Percentiles rank a stretch among this genome's conserved stretches.
Evolutionary conservation across 129 eudicot species (phyloP).

Genomic region (Calendula officinalis): DNA sequence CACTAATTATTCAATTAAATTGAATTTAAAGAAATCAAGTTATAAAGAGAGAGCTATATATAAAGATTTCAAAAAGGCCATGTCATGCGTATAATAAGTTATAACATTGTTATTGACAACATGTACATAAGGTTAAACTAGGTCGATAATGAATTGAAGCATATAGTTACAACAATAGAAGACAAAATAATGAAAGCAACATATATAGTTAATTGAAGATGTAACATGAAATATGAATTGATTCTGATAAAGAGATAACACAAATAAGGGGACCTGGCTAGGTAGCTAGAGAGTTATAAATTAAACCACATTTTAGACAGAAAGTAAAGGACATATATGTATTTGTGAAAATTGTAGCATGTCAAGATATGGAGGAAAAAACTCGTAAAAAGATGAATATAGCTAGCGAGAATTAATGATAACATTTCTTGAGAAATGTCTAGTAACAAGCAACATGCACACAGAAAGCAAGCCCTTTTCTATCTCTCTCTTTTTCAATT

Average conservation of each 20-base stretch:
- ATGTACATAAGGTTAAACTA: background rate
- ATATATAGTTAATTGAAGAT: slow-evolving; percentile 9
- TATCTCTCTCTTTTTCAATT: background rate
- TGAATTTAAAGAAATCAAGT: background rate
- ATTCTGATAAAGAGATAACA: slow-evolving; percentile 41
- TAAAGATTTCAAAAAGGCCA: background rate
- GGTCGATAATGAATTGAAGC: background rate
- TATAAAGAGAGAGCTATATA: background rate
- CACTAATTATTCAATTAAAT: too few species aligned
- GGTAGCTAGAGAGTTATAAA: slow-evolving; percentile 31
- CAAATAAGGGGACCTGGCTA: slow-evolving; percentile 47
- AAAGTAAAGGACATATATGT: slow-evolving; percentile 37
- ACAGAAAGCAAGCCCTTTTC: slow-evolving; percentile 28
- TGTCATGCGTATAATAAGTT: background rate
- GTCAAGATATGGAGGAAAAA: slow-evolving; percentile 31
- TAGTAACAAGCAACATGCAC: slow-evolving; percentile 45
- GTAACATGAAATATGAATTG: slow-evolving; percentile 32
- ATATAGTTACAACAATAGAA: background rate
- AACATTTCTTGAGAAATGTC: slow-evolving; percentile 33
- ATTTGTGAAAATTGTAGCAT: slow-evolving; percentile 38
- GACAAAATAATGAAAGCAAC: slow-evolving; percentile 7
- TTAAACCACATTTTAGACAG: slow-evolving; percentile 31
- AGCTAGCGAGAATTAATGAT: slow-evolving; percentile 37
- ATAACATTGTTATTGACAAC: background rate
- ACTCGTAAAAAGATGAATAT: slow-evolving; percentile 31